These are phyloP conservation scores for Trichoderma parareesei DNA, from an alignment of 495 filamentous ascomycete genomes.

Conservation along the genomic window DNA sequence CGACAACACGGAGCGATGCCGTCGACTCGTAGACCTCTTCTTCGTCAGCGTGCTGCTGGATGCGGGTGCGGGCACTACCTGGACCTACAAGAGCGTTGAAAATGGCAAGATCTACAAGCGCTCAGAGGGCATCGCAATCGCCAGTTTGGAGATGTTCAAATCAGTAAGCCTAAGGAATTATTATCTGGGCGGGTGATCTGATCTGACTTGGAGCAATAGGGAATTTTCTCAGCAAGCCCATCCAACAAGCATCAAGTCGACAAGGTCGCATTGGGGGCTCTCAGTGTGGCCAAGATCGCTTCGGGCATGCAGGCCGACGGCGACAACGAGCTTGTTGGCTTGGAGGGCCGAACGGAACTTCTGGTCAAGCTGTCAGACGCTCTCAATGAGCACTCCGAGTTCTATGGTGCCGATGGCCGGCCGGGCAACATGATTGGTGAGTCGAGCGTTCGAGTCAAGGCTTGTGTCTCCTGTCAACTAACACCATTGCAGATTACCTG, in stretches of 20 bases:
- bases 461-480: neutral
- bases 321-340: constrained; percentile 73
- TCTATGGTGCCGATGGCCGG: constrained; percentile 76
- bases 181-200: neutral
- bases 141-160: constrained; percentile 97
- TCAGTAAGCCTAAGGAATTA: constrained; percentile 24
- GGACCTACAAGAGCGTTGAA: constrained; percentile 87
- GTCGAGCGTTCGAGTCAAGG: constrained; percentile 16
- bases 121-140: constrained; percentile 89
- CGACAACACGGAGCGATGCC: constrained; percentile 64
- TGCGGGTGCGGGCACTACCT: constrained; percentile 73
- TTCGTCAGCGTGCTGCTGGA: constrained; percentile 85
- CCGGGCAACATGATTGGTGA: constrained; percentile 94
- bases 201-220: constrained; percentile 28
- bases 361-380: constrained; percentile 69
- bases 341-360: constrained; percentile 79
- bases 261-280: constrained; percentile 62
- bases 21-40: constrained; percentile 76
- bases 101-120: constrained; percentile 76
- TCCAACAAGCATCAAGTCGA: constrained; percentile 84
- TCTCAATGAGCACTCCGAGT: constrained; percentile 63
- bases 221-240: constrained; percentile 80
- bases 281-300: constrained; percentile 67
- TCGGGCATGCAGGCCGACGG: constrained; percentile 77
- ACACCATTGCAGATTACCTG: constrained; percentile 61